phyloP scores from a whole-genome alignment of 2,329 filamentous ascomycete genomes.

The Pseudofabraea citricarpa region DNA sequence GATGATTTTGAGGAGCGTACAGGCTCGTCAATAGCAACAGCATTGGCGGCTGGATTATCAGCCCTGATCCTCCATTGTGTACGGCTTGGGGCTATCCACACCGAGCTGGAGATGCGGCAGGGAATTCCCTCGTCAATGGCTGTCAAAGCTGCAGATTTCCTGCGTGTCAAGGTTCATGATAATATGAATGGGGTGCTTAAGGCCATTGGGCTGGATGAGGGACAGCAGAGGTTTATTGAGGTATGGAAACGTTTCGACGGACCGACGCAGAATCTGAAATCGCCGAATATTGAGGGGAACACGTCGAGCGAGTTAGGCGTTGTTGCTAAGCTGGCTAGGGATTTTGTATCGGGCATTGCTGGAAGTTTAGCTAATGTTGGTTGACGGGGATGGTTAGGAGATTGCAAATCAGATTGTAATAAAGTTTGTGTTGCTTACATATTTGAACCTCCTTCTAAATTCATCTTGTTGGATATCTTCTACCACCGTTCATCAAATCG shows the following conservation, averaged over 20 bases:
- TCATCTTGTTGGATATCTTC: no score
- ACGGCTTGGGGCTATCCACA: conserved; percentile 7
- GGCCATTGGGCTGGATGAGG: conserved; percentile 14
- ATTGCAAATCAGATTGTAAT: no score
- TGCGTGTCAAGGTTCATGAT: conserved; percentile 14
- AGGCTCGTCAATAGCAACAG: conserved; percentile 25
- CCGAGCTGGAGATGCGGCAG: not conserved
- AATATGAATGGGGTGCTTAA: conserved; percentile 18
- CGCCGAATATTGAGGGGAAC: not conserved
- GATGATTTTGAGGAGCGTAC: conserved; percentile 8
- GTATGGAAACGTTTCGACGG: conserved; percentile 23
- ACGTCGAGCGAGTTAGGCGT: not conserved
- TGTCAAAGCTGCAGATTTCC: conserved; percentile 10
- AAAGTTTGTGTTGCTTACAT: no score
- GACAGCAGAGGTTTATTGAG: conserved; percentile 20
- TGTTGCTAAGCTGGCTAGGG: not conserved
- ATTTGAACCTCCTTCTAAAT: no score
- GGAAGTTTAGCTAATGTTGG: no score
- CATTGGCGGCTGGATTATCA: conserved; percentile 26
- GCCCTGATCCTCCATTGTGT: conserved; percentile 28
- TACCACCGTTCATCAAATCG: no score
- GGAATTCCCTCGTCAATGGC: not conserved
- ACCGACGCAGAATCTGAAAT: conserved; percentile 5
- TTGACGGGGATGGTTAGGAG: no score
- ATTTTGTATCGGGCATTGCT: not conserved